Percentiles rank a stretch among this genome's conserved stretches.
Conservation (phyloP, 208 protist species). For the Wallacemonas collosoma region DNA sequence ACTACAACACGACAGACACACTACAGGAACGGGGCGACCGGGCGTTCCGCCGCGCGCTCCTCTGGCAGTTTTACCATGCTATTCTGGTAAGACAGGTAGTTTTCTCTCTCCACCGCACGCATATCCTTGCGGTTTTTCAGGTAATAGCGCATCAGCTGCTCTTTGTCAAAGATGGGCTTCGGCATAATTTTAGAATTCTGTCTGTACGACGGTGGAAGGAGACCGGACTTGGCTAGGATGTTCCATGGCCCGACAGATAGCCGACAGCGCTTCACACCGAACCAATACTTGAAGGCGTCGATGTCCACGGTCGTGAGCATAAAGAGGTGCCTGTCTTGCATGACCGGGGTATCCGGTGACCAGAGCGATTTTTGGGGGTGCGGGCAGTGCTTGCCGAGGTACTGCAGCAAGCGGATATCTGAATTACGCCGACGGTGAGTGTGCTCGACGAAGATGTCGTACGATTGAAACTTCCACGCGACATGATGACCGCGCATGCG, state of each 20-base stretch:
- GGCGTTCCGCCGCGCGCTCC: conserved; percentile 72
- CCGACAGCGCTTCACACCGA: conserved; percentile 87
- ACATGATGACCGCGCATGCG: conserved; percentile 88
- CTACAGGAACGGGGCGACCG: conserved; percentile 80
- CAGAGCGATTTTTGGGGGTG: conserved; percentile 93
- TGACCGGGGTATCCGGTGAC: conserved; percentile 90
- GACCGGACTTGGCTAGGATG: conserved; percentile 82
- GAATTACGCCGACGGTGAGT: conserved; percentile 83
- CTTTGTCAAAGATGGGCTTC: conserved; percentile 91
- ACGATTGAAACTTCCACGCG: conserved; percentile 88
- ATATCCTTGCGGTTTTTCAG: conserved; percentile 84
- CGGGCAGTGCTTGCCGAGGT: conserved; percentile 90
- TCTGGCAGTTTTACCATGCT: conserved; percentile 82
- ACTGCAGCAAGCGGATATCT: conserved; percentile 86
- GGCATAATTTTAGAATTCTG: conserved; percentile 91
- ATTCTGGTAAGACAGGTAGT: conserved; percentile 89
- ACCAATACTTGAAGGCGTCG: conserved; percentile 94
- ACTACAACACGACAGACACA: neutral
- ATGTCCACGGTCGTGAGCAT: conserved; percentile 91
- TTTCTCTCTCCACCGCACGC: conserved; percentile 52
- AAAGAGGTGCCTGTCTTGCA: conserved; percentile 91
- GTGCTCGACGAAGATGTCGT: conserved; percentile 89
- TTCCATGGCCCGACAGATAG: conserved; percentile 84
- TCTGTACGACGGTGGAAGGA: conserved; percentile 81
- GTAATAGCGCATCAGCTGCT: conserved; percentile 89